Conservation (phyloP, 2,329 filamentous ascomycete species). For the Sporothrix variecibatus region DNA sequence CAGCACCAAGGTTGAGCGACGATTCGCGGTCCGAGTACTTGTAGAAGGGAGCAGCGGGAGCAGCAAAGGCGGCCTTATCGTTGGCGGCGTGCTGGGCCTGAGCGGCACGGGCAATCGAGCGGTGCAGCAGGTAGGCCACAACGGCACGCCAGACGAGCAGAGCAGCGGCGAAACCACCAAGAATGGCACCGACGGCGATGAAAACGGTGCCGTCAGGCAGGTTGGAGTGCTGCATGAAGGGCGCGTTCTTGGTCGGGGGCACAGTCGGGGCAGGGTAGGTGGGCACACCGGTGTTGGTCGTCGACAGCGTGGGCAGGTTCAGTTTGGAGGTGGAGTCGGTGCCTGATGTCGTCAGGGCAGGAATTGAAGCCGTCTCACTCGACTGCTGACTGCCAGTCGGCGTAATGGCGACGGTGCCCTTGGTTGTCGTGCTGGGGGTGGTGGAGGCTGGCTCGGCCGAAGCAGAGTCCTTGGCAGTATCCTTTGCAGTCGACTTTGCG, state of each 20-base stretch:
- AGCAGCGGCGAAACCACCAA: constrained; percentile 79
- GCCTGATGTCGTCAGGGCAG: constrained; percentile 29
- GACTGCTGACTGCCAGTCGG: constrained; percentile 2
- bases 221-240: constrained; percentile 86
- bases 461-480: constrained; percentile 10
- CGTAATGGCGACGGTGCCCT: constrained; percentile 25
- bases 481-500: constrained; percentile 17
- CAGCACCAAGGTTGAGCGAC: constrained; percentile 52
- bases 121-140: constrained; percentile 87
- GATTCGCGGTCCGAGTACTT: constrained; percentile 64
- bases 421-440: constrained; percentile 25
- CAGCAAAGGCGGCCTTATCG: constrained; percentile 65
- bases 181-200: constrained; percentile 85
- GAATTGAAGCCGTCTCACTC: constrained; percentile 23
- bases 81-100: constrained; percentile 69
- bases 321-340: constrained; percentile 26
- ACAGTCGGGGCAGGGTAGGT: constrained; percentile 73
- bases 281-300: constrained; percentile 42
- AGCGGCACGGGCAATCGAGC: constrained; percentile 85
- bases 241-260: constrained; percentile 79
- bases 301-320: constrained; percentile 48
- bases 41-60: constrained; percentile 60
- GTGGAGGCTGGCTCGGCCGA: background rate
- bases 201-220: constrained; percentile 94
- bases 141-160: constrained; percentile 86